A percentile compares a stretch with the other conserved stretches of the same genome.
phyloP scores from a whole-genome alignment of 1,284 basidiomycete species.

The Naganishia albida region DNA sequence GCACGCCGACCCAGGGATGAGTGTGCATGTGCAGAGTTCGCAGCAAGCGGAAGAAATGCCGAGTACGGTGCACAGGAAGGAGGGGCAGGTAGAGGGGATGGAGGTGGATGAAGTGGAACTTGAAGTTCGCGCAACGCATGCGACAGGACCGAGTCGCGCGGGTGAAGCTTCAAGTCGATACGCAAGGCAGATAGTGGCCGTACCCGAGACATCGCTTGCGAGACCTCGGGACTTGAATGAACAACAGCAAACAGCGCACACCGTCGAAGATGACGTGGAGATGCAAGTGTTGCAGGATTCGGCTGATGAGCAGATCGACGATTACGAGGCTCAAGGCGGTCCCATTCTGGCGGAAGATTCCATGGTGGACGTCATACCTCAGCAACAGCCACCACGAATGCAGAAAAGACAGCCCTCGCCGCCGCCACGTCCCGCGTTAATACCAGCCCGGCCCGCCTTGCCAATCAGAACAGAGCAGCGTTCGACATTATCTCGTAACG shows the following conservation, averaged over 20 bases:
- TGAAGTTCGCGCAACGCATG: background rate
- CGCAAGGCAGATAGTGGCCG: background rate
- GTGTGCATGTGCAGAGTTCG: slow-evolving; percentile 5
- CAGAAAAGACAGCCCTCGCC: slow-evolving; percentile 4
- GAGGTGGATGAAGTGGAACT: background rate
- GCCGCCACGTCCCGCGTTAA: background rate
- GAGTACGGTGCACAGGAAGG: background rate
- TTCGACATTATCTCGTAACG: background rate
- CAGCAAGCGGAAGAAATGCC: slow-evolving; percentile 11
- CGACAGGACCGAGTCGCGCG: background rate
- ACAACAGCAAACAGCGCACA: background rate
- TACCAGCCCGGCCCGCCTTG: background rate
- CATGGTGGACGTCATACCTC: slow-evolving; percentile 1
- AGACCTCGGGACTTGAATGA: background rate
- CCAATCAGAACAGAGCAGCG: slow-evolving; percentile 17
- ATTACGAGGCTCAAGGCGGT: slow-evolving; percentile 14
- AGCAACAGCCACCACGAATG: background rate
- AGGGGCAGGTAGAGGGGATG: background rate
- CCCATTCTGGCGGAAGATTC: slow-evolving; percentile 11
- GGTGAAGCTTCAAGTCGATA: background rate
- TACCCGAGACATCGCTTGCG: background rate
- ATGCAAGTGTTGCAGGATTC: slow-evolving; percentile 6
- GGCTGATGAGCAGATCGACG: slow-evolving; percentile 37
- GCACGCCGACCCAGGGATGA: background rate
- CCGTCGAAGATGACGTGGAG: slow-evolving; percentile 10